phyloP scores from a whole-genome alignment of 2,329 filamentous ascomycete species.

The Apiospora phragmitis region DNA sequence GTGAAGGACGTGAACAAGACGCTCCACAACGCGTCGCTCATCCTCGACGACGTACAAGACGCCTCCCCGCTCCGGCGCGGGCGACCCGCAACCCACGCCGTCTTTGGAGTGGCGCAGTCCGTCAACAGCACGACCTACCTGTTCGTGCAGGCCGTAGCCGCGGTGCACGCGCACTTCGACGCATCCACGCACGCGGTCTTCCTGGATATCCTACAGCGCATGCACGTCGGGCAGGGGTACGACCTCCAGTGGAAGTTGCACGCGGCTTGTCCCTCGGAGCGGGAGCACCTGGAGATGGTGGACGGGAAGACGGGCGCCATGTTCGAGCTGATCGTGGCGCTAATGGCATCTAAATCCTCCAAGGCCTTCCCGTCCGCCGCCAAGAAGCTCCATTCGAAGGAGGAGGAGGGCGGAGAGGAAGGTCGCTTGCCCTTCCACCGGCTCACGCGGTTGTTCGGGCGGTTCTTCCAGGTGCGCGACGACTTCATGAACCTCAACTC shows the following conservation, averaged over 20 bases:
- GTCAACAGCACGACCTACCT: background rate
- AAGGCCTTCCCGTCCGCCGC: too few species aligned
- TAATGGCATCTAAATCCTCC: constrained; percentile 17
- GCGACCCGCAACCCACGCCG: background rate
- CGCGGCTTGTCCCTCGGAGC: background rate
- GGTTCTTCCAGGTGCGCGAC: constrained; percentile 61
- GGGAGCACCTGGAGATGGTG: constrained; percentile 48
- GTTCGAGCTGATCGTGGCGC: constrained; percentile 39
- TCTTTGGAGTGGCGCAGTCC: background rate
- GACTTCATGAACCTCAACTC: constrained; percentile 59
- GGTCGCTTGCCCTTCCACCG: constrained; percentile 20
- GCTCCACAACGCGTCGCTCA: constrained; percentile 7
- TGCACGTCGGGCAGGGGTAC: background rate
- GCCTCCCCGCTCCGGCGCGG: background rate
- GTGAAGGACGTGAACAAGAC: background rate
- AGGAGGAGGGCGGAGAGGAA: background rate
- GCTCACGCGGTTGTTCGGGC: constrained; percentile 60
- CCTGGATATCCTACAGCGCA: background rate
- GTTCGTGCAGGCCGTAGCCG: background rate
- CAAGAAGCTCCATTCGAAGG: too few species aligned
- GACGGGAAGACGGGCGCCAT: constrained; percentile 49
- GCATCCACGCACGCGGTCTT: background rate
- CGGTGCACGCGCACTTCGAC: constrained; percentile 7
- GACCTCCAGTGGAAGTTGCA: background rate
- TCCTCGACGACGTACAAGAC: background rate